Conservation (phyloP, 345 rosid genomes). For the Cardamine resedifolia region DNA sequence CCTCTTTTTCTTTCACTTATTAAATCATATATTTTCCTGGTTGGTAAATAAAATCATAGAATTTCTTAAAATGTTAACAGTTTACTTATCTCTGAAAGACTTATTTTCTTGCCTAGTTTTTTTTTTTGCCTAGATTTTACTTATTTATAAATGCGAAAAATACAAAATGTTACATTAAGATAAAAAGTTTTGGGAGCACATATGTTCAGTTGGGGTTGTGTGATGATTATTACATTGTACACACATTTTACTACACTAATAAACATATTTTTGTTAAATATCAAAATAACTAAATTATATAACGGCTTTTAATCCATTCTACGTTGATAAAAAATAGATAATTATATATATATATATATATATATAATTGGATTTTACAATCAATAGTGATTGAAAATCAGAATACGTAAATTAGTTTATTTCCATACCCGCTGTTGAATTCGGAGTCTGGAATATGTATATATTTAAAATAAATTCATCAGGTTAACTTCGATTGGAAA, state of each 20-base stretch:
- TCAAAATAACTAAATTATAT: too few relatives aligned
- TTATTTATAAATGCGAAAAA: not conserved
- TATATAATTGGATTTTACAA: not conserved
- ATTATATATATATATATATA: too few relatives aligned
- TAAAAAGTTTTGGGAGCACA: not conserved
- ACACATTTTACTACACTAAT: not conserved
- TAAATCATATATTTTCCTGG: not conserved
- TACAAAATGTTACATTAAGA: not conserved
- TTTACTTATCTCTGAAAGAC: not conserved
- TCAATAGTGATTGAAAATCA: not conserved
- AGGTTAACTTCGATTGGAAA: too few relatives aligned
- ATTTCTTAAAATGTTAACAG: not conserved
- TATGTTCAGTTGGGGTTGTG: not conserved
- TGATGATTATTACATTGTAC: not conserved
- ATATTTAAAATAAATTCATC: too few relatives aligned
- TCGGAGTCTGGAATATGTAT: too few relatives aligned
- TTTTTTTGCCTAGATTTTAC: too few relatives aligned
- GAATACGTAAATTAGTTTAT: not conserved
- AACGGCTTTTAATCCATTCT: not conserved
- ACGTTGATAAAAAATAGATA: too few relatives aligned
- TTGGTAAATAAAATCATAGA: not conserved
- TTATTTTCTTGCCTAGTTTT: not conserved
- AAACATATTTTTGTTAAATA: not conserved
- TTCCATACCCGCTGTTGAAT: not conserved
- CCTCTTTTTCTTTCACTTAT: not conserved